Conservation (phyloP, 1,284 basidiomycete species). For the Malassezia yamatoensis region DNA sequence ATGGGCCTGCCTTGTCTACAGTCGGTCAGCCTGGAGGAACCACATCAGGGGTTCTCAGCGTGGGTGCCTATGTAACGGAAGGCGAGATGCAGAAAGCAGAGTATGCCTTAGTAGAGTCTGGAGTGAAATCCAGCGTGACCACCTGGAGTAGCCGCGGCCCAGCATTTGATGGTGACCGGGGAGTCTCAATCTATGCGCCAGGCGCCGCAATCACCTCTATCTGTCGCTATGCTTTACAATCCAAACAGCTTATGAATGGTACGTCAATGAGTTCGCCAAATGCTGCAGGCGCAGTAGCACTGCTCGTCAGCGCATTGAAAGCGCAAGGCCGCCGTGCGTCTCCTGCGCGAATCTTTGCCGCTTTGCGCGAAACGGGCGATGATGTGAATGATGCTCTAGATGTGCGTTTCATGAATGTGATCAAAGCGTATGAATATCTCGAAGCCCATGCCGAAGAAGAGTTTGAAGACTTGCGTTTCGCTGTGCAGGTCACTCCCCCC, state of each 20-base stretch:
- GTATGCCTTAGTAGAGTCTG: conserved; percentile 46
- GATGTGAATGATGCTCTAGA: conserved; percentile 46
- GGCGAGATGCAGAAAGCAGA: conserved; percentile 48
- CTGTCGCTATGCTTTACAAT: conserved; percentile 46
- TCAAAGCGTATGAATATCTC: conserved; percentile 46
- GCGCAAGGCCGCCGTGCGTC: conserved; percentile 42
- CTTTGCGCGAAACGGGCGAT: conserved; percentile 42
- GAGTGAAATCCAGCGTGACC: conserved; percentile 41
- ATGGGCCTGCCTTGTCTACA: conserved; percentile 47
- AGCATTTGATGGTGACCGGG: conserved; percentile 40
- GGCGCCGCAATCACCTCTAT: conserved; percentile 49
- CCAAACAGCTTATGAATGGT: conserved; percentile 47
- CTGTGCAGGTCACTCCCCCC: conserved; percentile 37
- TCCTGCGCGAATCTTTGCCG: conserved; percentile 44
- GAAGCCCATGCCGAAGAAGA: conserved; percentile 34
- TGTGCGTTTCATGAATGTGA: conserved; percentile 46
- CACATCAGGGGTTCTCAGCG: conserved; percentile 43
- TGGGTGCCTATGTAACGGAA: conserved; percentile 47
- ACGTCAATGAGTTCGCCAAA: conserved; percentile 48
- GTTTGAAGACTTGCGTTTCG: conserved; percentile 45
- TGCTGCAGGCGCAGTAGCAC: conserved; percentile 43
- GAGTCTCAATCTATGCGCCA: conserved; percentile 46
- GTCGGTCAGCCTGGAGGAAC: conserved; percentile 47
- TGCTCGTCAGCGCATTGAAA: conserved; percentile 46
- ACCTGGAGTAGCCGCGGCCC: conserved; percentile 49